phyloP scores from a whole-genome alignment of 2,329 filamentous ascomycete genomes.

The Penicillium concentricum region DNA sequence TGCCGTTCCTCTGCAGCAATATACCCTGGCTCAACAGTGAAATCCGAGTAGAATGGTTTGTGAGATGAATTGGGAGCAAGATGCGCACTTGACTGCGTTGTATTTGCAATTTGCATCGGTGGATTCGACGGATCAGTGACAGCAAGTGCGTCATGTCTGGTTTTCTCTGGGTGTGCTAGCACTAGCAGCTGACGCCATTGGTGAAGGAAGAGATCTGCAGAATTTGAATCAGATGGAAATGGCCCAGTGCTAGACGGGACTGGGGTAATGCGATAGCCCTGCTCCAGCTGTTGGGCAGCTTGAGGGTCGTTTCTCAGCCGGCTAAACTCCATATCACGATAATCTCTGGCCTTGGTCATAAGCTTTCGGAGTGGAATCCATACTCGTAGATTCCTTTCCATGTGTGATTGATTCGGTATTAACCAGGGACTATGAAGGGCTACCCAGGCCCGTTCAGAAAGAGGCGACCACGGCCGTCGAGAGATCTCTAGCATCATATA shows the following conservation, averaged over 20 bases:
- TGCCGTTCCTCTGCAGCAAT: background rate
- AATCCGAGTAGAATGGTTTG: background rate
- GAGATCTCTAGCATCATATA: constrained; percentile 56
- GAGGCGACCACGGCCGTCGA: constrained; percentile 48
- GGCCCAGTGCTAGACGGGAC: constrained; percentile 31
- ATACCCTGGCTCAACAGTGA: background rate
- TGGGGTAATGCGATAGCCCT: background rate
- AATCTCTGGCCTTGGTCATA: constrained; percentile 29
- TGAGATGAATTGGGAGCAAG: background rate
- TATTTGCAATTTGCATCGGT: background rate
- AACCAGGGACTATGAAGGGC: constrained; percentile 47
- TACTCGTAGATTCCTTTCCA: constrained; percentile 33
- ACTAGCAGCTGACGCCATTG: constrained; percentile 35
- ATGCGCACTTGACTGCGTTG: background rate
- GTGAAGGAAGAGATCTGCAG: constrained; percentile 23
- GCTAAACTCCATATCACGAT: constrained; percentile 34
- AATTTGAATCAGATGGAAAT: constrained; percentile 18
- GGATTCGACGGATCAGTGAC: background rate
- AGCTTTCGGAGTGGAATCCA: constrained; percentile 38
- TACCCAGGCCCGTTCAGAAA: constrained; percentile 50
- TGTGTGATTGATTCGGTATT: constrained; percentile 34
- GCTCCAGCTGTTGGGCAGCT: constrained; percentile 17
- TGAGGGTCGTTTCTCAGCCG: constrained; percentile 29
- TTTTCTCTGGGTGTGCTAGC: background rate
- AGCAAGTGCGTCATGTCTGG: no score